Conservation (phyloP, 2,329 filamentous ascomycete species). For the Fusarium protoensiforme region DNA sequence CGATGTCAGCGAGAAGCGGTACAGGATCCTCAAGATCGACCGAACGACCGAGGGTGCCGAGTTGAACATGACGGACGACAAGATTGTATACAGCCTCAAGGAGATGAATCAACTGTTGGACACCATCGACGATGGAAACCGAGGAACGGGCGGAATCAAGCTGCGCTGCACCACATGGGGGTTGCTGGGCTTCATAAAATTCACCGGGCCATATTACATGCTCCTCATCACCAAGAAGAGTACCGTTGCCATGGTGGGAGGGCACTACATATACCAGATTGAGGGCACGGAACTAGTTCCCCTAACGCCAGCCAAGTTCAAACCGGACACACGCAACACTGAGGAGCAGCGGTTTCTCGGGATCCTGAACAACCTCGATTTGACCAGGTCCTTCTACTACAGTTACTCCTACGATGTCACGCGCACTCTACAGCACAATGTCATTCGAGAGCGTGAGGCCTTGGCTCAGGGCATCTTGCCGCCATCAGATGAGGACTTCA, state of each 20-base stretch:
- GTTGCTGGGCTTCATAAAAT: constrained; percentile 91
- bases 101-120: constrained; percentile 95
- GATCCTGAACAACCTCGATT: constrained; percentile 90
- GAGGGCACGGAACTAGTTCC: constrained; percentile 94
- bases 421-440: constrained; percentile 90
- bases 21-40: constrained; percentile 94
- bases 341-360: constrained; percentile 91
- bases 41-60: constrained; percentile 82
- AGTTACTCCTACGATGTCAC: constrained; percentile 99
- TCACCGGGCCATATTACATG: constrained; percentile 98
- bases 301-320: constrained; percentile 80
- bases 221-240: constrained; percentile 94
- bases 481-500: constrained; percentile 73
- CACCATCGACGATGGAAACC: constrained; percentile 95
- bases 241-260: constrained; percentile 94
- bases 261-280: constrained; percentile 95
- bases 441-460: constrained; percentile 80
- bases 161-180: constrained; percentile 94
- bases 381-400: constrained; percentile 95
- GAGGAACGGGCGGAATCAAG: constrained; percentile 87
- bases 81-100: constrained; percentile 90
- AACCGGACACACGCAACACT: constrained; percentile 80
- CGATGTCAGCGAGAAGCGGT: constrained; percentile 88
- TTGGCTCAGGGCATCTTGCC: constrained; percentile 72
- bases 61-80: constrained; percentile 89